These are phyloP conservation scores for Rhodosporidiobolus sp. DNA, from an alignment of 768 basidiomycete genomes.

Conservation along the genomic window DNA sequence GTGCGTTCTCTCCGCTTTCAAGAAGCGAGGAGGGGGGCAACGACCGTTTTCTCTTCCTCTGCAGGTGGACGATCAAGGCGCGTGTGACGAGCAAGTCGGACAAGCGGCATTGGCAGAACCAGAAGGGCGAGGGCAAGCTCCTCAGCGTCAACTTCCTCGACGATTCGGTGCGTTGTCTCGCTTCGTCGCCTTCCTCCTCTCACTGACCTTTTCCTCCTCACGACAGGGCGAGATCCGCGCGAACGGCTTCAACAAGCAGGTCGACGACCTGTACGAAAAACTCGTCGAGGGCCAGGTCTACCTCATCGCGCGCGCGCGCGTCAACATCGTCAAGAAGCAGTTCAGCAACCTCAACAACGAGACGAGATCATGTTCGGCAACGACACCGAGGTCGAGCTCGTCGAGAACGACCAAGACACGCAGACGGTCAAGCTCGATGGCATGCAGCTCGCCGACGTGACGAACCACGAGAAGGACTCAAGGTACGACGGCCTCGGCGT, in stretches of 20 bases:
- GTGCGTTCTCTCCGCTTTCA: conserved; percentile 47
- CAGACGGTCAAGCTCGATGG: conserved; percentile 85
- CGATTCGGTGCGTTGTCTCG: conserved; percentile 62
- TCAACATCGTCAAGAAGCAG: conserved; percentile 95
- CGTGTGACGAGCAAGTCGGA: conserved; percentile 86
- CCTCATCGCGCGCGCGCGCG: conserved; percentile 80
- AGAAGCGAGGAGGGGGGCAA: background rate
- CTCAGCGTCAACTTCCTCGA: conserved; percentile 94
- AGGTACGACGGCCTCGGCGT: conserved; percentile 79
- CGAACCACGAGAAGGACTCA: conserved; percentile 69
- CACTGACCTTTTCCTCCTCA: background rate
- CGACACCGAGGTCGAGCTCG: conserved; percentile 77
- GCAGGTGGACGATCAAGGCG: conserved; percentile 91
- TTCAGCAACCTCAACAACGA: conserved; percentile 86
- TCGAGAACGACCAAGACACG: conserved; percentile 66
- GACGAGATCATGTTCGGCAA: conserved; percentile 82
- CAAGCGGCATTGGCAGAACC: conserved; percentile 82
- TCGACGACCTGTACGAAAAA: conserved; percentile 76
- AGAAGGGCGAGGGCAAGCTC: conserved; percentile 86
- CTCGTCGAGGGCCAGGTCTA: conserved; percentile 91
- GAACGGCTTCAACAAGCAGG: conserved; percentile 83
- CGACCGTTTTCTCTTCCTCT: no score
- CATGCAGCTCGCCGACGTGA: conserved; percentile 61
- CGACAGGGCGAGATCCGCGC: conserved; percentile 69
- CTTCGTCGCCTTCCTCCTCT: background rate